These are phyloP conservation scores for Poa annua DNA, from an alignment of 176 grass and related monocot species.

Conservation along the genomic window DNA sequence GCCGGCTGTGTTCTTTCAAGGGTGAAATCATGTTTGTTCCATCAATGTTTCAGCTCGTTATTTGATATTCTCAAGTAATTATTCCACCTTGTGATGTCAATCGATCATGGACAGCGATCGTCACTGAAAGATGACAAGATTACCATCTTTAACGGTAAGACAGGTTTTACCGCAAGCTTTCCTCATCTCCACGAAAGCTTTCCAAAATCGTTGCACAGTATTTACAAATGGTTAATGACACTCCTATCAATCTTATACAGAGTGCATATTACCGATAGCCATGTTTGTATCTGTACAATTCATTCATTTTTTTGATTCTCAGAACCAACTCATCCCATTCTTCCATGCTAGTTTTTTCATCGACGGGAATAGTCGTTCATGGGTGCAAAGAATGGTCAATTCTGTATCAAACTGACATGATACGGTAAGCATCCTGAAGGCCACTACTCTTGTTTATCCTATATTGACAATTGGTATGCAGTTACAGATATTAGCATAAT, in stretches of 20 bases:
- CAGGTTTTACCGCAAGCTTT: background rate
- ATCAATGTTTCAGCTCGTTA: background rate
- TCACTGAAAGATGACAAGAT: background rate
- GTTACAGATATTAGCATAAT: background rate
- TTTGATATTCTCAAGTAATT: constrained; percentile 32
- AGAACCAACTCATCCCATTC: constrained; percentile 1
- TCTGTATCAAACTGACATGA: constrained; percentile 5
- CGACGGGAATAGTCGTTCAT: background rate
- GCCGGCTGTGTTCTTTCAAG: background rate
- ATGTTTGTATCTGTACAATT: constrained; percentile 23
- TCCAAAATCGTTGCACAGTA: background rate
- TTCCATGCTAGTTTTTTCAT: constrained; percentile 33
- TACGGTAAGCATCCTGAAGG: constrained; percentile 25
- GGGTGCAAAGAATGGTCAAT: constrained; percentile 26
- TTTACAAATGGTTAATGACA: background rate
- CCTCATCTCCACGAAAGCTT: background rate
- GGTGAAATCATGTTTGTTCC: background rate
- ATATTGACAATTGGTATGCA: constrained; percentile 20
- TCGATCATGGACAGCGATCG: background rate
- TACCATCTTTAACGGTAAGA: background rate
- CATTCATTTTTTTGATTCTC: constrained; percentile 18
- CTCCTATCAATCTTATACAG: background rate
- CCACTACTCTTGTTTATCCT: constrained; percentile 7
- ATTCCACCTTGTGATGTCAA: background rate
- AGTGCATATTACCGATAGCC: background rate